Evolutionary conservation across 352 stramenopile genomes (phyloP), one percentile per base, ranked within the genome.

Genomic region (Phytophthora tubulina): DNA sequence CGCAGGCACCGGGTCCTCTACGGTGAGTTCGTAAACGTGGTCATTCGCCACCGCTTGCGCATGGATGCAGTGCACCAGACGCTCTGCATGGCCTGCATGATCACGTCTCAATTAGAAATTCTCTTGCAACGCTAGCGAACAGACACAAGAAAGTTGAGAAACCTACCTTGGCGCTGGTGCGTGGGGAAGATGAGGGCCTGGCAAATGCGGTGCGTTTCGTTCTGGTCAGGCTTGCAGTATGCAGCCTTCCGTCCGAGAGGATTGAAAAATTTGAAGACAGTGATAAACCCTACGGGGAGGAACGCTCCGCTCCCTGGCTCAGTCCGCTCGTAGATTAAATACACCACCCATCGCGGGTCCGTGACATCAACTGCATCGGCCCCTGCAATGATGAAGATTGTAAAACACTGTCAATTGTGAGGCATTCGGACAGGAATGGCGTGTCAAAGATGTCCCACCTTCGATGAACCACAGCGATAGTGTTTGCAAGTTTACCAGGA

Each of bases 391-490:
- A 27, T 27, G 21, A 2, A 27, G 21, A 27, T 27, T 27, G 21
- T 27, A 27, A 27, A 1, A 27, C 21, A 27, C 21, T 27, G 21
- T 27, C 21, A 27, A 27, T 27, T 27, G 21, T 27, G 21, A 27
- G 21, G 21, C 21, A 21, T 45, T 15, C 39, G 14, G 30, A 9
- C 3, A 27, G 0, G 4, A 35, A 31, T 42, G 32, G 6, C 32
- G 14, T 32, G 15, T 42, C 45, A 21, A 41, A 53, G 4, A 27
- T 27, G 21, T 27, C 21, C 21, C n/a, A 80, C 89, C 89, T 91
- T 96, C 89, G 60, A 96, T 95, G 67, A 95, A 95, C 87, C 87
- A 96, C 14, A 92, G 70, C 67, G 89, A 79, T 52, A 85, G 67
- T 33, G 84, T 95, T 53, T 96, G 87, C 54, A 95, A 65, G 30